phyloP scores from a whole-genome alignment of 2,329 filamentous ascomycete genomes.

The Aspergillus nomiae region DNA sequence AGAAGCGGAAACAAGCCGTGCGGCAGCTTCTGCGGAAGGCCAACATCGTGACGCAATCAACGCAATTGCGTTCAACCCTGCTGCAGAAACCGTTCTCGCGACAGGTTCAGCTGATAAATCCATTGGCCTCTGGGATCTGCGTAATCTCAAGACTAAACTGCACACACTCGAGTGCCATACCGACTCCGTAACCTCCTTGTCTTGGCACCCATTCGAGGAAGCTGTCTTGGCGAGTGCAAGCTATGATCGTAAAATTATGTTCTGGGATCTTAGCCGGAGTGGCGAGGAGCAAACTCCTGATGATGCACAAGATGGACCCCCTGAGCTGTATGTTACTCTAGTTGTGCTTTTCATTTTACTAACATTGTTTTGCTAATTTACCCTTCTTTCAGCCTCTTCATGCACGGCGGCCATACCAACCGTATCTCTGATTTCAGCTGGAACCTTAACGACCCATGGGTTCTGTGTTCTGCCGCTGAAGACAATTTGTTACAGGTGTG shows the following conservation, averaged over 20 bases:
- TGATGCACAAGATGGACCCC: conserved; percentile 90
- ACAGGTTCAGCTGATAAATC: conserved; percentile 96
- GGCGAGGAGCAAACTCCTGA: conserved; percentile 95
- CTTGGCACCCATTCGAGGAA: conserved; percentile 92
- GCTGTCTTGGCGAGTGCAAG: conserved; percentile 87
- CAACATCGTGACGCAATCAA: conserved; percentile 95
- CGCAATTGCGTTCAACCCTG: conserved; percentile 90
- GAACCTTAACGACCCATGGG: conserved; percentile 96
- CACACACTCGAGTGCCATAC: conserved; percentile 87
- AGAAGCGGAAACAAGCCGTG: conserved; percentile 63
- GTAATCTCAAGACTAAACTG: conserved; percentile 85
- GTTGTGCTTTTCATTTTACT: conserved; percentile 1
- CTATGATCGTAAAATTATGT: conserved; percentile 89
- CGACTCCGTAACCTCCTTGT: conserved; percentile 85
- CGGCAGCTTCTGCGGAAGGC: conserved; percentile 68
- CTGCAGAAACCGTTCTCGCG: conserved; percentile 84
- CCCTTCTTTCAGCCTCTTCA: conserved; percentile 70
- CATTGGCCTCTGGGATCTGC: conserved; percentile 91
- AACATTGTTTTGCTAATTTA: conserved; percentile 5
- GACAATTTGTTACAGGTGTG: conserved; percentile 96
- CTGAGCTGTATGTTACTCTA: conserved; percentile 73
- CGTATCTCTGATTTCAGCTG: conserved; percentile 95
- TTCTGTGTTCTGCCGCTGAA: conserved; percentile 92
- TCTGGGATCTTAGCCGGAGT: conserved; percentile 92
- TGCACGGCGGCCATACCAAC: conserved; percentile 98